A percentile compares a stretch with the other conserved stretches of the same genome.
phyloP scores from a whole-genome alignment of 202 grass and related monocot species.

The Panicum virgatum region DNA sequence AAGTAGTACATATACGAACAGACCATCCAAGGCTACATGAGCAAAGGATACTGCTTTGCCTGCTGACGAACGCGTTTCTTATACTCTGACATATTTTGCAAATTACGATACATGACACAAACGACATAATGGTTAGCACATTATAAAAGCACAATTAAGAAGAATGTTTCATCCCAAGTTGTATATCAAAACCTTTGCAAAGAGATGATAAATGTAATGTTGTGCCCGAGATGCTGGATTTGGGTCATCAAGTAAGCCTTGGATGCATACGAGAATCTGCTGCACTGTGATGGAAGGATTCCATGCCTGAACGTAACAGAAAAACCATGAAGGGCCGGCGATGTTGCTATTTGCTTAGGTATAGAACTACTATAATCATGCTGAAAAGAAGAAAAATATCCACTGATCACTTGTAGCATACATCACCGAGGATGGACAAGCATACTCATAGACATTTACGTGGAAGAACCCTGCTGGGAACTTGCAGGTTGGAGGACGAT shows the following conservation, averaged over 20 bases:
- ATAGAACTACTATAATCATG: not conserved
- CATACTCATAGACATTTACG: constrained; percentile 75
- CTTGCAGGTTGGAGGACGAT: constrained; percentile 63
- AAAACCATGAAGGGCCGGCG: not conserved
- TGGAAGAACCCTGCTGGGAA: constrained; percentile 83
- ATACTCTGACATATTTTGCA: constrained; percentile 59
- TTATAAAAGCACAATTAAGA: not conserved
- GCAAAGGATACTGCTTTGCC: constrained; percentile 55
- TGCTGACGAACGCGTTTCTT: constrained; percentile 57
- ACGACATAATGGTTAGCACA: not conserved
- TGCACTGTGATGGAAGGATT: constrained; percentile 73
- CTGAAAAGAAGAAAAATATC: not conserved
- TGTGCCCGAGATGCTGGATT: constrained; percentile 64
- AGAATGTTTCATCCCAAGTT: not conserved
- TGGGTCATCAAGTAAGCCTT: constrained; percentile 72
- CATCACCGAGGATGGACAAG: constrained; percentile 68
- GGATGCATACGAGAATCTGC: constrained; percentile 77
- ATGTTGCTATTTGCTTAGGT: not conserved
- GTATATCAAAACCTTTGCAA: constrained; percentile 45
- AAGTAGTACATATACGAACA: too few relatives aligned
- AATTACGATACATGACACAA: constrained; percentile 2
- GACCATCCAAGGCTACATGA: not conserved
- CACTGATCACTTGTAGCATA: constrained; percentile 34
- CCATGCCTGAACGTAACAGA: constrained; percentile 53
- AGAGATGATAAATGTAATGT: constrained; percentile 43